Evolutionary conservation across 768 basidiomycete species (phyloP), one percentile per base, ranked within the genome.

Genomic region (Russula olivacea): DNA sequence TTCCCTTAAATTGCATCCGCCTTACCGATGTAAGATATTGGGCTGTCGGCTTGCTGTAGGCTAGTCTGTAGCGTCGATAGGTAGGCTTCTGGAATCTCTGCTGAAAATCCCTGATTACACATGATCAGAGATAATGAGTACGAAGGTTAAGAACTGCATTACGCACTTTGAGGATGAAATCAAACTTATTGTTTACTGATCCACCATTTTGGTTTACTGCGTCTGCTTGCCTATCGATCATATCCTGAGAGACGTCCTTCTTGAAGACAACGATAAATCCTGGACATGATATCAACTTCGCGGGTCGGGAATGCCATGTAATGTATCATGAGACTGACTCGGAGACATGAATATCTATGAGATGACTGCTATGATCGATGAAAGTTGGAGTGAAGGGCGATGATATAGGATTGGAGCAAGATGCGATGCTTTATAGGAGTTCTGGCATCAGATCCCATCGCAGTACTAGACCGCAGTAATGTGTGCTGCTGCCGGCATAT

Each of bases 201-300:
- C 82, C 81, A 19, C 82, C 83, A 57, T 77, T 75, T 6, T 53
- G 63, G 23, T 68, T 66, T 12, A 84, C 76, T 1, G 76, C 71
- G 0, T 72, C 63, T 8, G 71, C 75, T 61, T 76, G 83, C 52
- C 77, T 66, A 38, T 79, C 67, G 38, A 85, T 75, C 57, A 77
- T 70, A 10, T 76, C 77, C 41, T 72, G 55, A 30, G 77, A 70
- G 45, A 76, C 81, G 30, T 60, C 50, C 2, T 78, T 71, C 71
- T 83, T 84, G 75, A 86, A 85, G 8, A 82, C 76, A 47, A 86
- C 78, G 58, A 84, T 83, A 68, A 77, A 84, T 66, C 72, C 83
- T 84, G 69, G 6, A 7, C 36, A 36, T 23, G 49, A 30, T 12
- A 51, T 58, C 59, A 71, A 69, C 65, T 69, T 64, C 7, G 38